A percentile compares a stretch with the other conserved stretches of the same genome.
Conservation (phyloP, 2,329 filamentous ascomycete species). For the Coniochaeta sp. region DNA sequence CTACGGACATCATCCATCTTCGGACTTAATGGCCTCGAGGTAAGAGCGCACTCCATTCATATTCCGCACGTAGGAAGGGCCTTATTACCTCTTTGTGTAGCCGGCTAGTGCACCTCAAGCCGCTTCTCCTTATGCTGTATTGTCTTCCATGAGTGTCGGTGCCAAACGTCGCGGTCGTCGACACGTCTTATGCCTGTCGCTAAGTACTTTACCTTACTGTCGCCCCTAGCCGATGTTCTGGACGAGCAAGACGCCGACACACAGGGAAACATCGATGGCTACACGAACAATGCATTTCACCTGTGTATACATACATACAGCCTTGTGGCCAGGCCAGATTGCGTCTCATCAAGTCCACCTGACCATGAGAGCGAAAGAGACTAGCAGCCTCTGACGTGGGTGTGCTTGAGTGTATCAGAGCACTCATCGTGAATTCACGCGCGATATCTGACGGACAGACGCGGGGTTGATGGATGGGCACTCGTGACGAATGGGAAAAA, state of each 20-base stretch:
- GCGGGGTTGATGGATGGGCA: not conserved
- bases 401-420: not conserved
- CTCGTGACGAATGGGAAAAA: constrained; percentile 1
- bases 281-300: not conserved
- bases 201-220: not conserved
- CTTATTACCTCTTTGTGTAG: not conserved
- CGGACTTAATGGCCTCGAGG: not conserved
- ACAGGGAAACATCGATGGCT: not conserved
- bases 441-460: not conserved
- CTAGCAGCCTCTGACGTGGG: constrained; percentile 5
- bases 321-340: not conserved
- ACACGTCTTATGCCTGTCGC: not conserved
- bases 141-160: not conserved
- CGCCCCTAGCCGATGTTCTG: not conserved
- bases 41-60: not conserved
- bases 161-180: not conserved
- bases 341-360: not conserved
- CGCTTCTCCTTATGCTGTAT: not conserved
- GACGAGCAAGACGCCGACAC: not conserved
- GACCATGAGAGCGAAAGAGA: not conserved
- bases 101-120: not conserved
- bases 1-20: not conserved
- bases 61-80: not conserved
- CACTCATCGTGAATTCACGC: not conserved
- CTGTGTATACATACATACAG: not conserved